Evolutionary conservation across 2,329 filamentous ascomycete genomes (phyloP), one percentile per base, ranked within the genome.

Genomic region (Botrytis porri): DNA sequence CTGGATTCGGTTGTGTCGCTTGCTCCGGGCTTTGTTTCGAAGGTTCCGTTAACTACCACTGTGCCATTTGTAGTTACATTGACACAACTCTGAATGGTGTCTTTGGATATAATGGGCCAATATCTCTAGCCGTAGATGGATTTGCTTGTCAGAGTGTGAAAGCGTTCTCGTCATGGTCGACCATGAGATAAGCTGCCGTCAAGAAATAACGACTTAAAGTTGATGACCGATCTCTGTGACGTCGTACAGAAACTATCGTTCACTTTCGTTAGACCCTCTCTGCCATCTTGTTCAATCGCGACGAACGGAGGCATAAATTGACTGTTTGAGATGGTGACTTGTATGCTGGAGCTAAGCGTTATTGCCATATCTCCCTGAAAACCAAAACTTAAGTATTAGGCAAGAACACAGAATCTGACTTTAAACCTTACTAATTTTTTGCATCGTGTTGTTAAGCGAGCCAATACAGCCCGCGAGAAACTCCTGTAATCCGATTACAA

Each of bases 121-220:
- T 29, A n/a, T 70, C 29, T 16, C 37, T 43, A 10, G 51, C 67
- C 22, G 39, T 41, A 8, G 67, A 61, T 32, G 66, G 54, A 29
- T 70, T 70, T 59, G 67, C 67, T 20, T 61, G 54, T 41, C 54
- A 70, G 8, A 70, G 39, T 4, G 67, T 61, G 16, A 70, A 61
- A 10, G 67, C 48, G 16, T 48, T 61, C 5, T 61, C 54, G 12
- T 70, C 67, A 43, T 70, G 67, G n/a, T 70, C 48, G 16, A 70
- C 18, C 67, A 70, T 70, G 22, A 70, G 67, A 43, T 70, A 70
- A 20, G 67, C 67, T 16, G 67, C 67, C 6, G 67, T 70, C 25
- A 61, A 8, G 29, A 61, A 60, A n/a, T 60, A 69, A 25, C 66
- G 66, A 9, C 66, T 39, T 14, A 69, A 39, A 43, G 54, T 69